Base-by-base conservation (phyloP, 2,329 filamentous ascomycete species). In the Colletotrichum lentis region DNA sequence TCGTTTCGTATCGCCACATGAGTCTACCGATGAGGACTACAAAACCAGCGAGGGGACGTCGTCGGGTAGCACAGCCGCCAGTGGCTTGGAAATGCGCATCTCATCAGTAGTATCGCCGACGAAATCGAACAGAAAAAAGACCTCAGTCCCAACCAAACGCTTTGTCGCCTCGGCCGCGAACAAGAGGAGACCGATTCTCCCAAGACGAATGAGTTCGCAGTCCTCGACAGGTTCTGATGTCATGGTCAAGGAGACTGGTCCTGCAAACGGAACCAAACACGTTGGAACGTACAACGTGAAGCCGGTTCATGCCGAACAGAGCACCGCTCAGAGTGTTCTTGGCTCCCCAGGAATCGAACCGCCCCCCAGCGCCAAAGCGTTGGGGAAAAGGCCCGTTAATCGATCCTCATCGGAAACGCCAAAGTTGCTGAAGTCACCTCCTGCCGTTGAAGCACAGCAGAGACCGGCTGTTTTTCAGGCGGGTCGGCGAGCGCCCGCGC, bases 1-100 rank as follows among this genome's bases (percentile, higher is more conserved):
- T 62, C 84, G 86, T n/a, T 89, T 89, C 71, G 82, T 84, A 8
- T 85, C 85, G 18, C 86, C 86, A 2, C 82, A 82, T 39, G 81
- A 80, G 37, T 84, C 84, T 39, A 81, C 80, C 57, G 80, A 81
- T 56, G 81, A 83, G 67, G 77, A 77, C 35, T 76, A 73, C 44
- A 72, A 76, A 44, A 71, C 73, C 10, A 69, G 68, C 62, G 75
- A 80, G 31, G 75, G 78, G n/a, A 76, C 76, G 41, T 82, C 80
- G 5, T 82, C 83, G 6, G 77, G 76, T 24, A 83, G 80, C 71
- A 80, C 81, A 39, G 73, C 74, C 2, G 73, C 73, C 2, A 76
- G 76, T 11, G 74, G 68, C 16, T 69, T 74, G 27, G 79, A 78
- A 49, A 76, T 75, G 64, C 74, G 73, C 10, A 27, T 54, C 16